Evolutionary conservation across 2,329 filamentous ascomycete genomes (phyloP).

Genomic region (Arthrobotrys iridis): DNA sequence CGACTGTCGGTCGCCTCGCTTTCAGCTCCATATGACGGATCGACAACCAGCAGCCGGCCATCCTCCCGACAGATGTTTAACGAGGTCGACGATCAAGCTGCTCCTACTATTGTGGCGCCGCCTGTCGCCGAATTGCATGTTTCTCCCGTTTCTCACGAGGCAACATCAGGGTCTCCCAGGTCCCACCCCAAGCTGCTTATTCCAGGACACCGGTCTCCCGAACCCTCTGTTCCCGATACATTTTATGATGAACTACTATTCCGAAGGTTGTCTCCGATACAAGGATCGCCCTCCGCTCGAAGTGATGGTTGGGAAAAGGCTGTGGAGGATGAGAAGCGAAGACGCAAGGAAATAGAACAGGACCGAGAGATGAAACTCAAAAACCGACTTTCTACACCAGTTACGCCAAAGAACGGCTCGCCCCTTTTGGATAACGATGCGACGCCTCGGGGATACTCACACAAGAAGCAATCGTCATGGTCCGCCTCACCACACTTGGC

Average conservation of each 20-base stretch:
- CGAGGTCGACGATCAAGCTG: slow-evolving; percentile 36
- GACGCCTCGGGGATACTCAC: slow-evolving; percentile 33
- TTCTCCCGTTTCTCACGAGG: slow-evolving; percentile 33
- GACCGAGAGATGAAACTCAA: slow-evolving; percentile 51
- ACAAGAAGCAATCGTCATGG: slow-evolving; percentile 53
- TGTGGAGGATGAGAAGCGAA: slow-evolving; percentile 44
- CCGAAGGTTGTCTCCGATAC: slow-evolving; percentile 44
- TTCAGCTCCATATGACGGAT: slow-evolving; percentile 48
- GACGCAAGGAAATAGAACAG: slow-evolving; percentile 51
- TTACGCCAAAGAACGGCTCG: slow-evolving; percentile 43
- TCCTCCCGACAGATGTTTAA: slow-evolving; percentile 53
- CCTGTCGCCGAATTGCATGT: slow-evolving; percentile 5
- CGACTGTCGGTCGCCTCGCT: slow-evolving; percentile 31
- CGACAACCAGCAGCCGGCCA: slow-evolving; percentile 42
- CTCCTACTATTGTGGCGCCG: slow-evolving; percentile 4
- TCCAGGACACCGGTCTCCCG: slow-evolving; percentile 12
- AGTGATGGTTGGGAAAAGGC: slow-evolving; percentile 49
- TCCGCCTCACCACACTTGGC: slow-evolving; percentile 46
- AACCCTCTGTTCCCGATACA: slow-evolving; percentile 26
- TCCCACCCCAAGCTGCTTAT: slow-evolving; percentile 35
- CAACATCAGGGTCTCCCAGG: slow-evolving; percentile 27
- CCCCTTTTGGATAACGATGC: slow-evolving; percentile 37
- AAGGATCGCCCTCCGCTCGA: slow-evolving; percentile 43
- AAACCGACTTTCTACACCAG: slow-evolving; percentile 49
- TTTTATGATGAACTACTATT: slow-evolving; percentile 28